Conservation (phyloP, 768 basidiomycete genomes). For the Pisolithus orientalis region DNA sequence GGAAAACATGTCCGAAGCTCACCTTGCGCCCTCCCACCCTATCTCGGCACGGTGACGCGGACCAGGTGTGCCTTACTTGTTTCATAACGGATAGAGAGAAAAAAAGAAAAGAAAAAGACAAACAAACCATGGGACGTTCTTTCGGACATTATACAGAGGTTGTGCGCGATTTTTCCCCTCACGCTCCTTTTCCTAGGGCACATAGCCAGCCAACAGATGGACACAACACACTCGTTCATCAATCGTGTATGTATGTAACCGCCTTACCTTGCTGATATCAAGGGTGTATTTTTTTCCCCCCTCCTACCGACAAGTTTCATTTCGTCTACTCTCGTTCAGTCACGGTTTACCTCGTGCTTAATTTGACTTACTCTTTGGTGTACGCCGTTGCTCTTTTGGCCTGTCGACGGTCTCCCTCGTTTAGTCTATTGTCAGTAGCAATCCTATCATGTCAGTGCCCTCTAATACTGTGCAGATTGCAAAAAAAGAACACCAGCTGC, state of each 20-base stretch:
- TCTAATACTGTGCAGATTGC: background rate
- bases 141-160: conserved; percentile 1
- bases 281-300: background rate
- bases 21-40: conserved; percentile 24
- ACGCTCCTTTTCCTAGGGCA: background rate
- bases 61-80: background rate
- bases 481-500: background rate
- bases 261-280: background rate
- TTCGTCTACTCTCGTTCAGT: background rate
- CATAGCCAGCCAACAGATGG: background rate
- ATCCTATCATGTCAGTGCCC: background rate
- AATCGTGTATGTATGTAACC: background rate
- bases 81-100: conserved; percentile 14
- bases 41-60: conserved; percentile 12
- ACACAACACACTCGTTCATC: background rate
- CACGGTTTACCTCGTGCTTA: background rate
- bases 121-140: conserved; percentile 9
- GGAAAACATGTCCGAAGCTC: conserved; percentile 42
- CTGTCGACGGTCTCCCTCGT: background rate
- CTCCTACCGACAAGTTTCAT: background rate
- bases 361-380: background rate
- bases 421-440: background rate
- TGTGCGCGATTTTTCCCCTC: background rate
- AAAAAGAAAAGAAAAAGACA: conserved; percentile 10
- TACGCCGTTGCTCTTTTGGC: background rate